Conservation (phyloP, 805 yeast genomes). For the Teunomyces stri region DNA sequence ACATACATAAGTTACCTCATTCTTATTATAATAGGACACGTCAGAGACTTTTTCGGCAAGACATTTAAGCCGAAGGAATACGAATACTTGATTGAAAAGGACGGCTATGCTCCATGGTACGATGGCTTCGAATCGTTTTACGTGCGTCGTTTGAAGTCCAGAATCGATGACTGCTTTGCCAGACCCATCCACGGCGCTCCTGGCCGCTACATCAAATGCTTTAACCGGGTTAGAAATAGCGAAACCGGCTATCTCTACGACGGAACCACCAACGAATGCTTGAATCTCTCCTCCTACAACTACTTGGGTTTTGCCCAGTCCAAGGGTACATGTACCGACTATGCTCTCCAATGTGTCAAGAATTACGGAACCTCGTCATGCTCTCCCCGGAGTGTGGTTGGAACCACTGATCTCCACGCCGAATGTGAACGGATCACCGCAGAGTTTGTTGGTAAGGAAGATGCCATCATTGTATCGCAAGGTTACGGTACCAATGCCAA, state of each 20-base stretch:
- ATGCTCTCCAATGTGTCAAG: conserved; percentile 60
- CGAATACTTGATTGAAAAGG: conserved; percentile 63
- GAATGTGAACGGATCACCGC: conserved; percentile 79
- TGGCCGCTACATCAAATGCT: conserved; percentile 82
- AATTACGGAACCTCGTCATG: conserved; percentile 75
- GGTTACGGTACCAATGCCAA: conserved; percentile 96
- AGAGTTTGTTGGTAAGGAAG: conserved; percentile 86
- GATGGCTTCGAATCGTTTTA: conserved; percentile 92
- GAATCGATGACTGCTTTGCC: conserved; percentile 92
- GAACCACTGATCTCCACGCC: conserved; percentile 71
- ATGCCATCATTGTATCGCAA: conserved; percentile 81
- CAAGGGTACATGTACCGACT: conserved; percentile 84
- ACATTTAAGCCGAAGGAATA: conserved; percentile 65
- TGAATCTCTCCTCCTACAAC: conserved; percentile 87
- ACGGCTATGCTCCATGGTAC: conserved; percentile 96
- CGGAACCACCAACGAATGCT: conserved; percentile 72
- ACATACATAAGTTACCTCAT: conserved; percentile 86
- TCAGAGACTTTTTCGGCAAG: conserved; percentile 84
- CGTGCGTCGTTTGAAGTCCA: conserved; percentile 83
- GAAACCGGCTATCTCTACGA: conserved; percentile 67
- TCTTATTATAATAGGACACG: conserved; percentile 83
- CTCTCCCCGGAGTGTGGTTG: conserved; percentile 72
- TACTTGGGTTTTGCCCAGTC: conserved; percentile 97
- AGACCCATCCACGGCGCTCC: conserved; percentile 98
- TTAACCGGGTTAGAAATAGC: conserved; percentile 71